phyloP scores from a whole-genome alignment of 768 basidiomycete species.

The Termitomyces sp. region DNA sequence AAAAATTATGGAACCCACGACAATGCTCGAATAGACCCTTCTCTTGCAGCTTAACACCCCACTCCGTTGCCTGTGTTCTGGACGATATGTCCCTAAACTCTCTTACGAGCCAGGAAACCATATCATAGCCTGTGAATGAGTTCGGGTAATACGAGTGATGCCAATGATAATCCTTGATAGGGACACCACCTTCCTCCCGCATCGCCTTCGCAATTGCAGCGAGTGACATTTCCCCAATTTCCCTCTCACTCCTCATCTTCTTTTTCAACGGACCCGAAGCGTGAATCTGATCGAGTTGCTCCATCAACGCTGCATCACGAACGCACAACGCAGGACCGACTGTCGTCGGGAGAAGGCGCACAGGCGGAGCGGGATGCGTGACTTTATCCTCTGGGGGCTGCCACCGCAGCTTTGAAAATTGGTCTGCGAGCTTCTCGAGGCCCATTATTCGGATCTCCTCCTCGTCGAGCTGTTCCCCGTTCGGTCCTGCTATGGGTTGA shows the following conservation, averaged over 20 bases:
- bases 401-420: conserved; percentile 85
- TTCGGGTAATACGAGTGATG: conserved; percentile 70
- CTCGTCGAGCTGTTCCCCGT: conserved; percentile 75
- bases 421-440: conserved; percentile 87
- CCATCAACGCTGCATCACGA: conserved; percentile 73
- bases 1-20: conserved; percentile 71
- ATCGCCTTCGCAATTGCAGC: conserved; percentile 74
- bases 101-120: conserved; percentile 89
- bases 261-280: conserved; percentile 70
- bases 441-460: conserved; percentile 88
- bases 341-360: conserved; percentile 81
- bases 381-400: conserved; percentile 55
- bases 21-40: conserved; percentile 88
- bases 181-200: conserved; percentile 80
- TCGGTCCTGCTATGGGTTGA: conserved; percentile 47
- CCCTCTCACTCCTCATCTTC: conserved; percentile 77
- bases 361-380: conserved; percentile 46
- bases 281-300: conserved; percentile 79
- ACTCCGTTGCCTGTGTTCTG: conserved; percentile 74
- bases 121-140: conserved; percentile 85
- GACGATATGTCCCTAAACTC: conserved; percentile 89
- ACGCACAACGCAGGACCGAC: conserved; percentile 79
- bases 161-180: conserved; percentile 85
- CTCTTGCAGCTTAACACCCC: conserved; percentile 72
- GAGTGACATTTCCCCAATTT: conserved; percentile 64